A percentile compares a stretch with the other conserved stretches of the same genome.
Evolutionary conservation across 306 rosid species (phyloP).

Genomic region (Bauhinia variegata): DNA sequence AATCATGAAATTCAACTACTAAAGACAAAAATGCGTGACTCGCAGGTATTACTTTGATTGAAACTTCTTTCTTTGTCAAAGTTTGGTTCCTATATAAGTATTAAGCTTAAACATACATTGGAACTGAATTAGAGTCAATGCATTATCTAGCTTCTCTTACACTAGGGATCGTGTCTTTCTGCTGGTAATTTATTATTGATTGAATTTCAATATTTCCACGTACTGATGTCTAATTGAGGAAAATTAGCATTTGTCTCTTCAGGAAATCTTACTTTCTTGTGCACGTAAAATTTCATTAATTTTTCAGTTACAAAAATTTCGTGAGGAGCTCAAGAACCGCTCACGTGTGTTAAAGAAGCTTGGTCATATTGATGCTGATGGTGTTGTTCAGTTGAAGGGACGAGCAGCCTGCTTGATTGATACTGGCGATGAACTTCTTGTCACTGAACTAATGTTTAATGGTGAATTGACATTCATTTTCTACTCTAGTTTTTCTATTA

Average conservation of each 20-base stretch:
- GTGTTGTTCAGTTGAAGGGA: constrained; percentile 96
- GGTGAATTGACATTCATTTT: constrained; percentile 52
- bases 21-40: constrained; percentile 92
- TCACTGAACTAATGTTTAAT: constrained; percentile 95
- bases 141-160: constrained; percentile 9
- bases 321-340: constrained; percentile 90
- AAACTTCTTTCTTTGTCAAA: constrained; percentile 22
- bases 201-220: constrained; percentile 1
- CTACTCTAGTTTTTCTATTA: not conserved
- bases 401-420: constrained; percentile 98
- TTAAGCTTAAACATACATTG: constrained; percentile 17
- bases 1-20: constrained; percentile 94
- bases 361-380: constrained; percentile 91
- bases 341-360: constrained; percentile 93
- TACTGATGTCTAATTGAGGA: not conserved
- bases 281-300: constrained; percentile 2
- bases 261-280: not conserved
- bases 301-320: constrained; percentile 87
- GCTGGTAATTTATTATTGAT: constrained; percentile 18
- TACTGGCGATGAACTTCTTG: constrained; percentile 98
- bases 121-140: constrained; percentile 16
- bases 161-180: constrained; percentile 1
- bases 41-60: constrained; percentile 66
- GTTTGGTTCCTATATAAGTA: constrained; percentile 6
- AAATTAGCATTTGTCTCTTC: not conserved